phyloP scores from a whole-genome alignment of 192 early-diverging fungal genomes.

The Coemansia sp. region DNA sequence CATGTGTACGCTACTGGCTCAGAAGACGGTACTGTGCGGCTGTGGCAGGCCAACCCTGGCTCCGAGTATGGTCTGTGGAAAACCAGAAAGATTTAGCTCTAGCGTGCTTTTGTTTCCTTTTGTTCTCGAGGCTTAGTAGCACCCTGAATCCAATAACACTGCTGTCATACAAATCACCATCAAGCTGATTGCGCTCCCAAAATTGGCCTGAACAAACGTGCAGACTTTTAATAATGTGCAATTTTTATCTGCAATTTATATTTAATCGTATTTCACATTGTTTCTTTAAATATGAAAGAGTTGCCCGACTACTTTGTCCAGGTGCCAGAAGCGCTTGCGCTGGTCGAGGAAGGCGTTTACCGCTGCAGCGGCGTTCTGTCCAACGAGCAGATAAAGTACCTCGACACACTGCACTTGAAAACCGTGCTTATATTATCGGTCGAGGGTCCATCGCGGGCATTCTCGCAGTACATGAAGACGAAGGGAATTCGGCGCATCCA shows the following conservation, averaged over 20 bases:
- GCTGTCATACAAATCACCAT: no score
- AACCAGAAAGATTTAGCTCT: conserved; percentile 21
- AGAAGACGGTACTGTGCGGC: conserved; percentile 87
- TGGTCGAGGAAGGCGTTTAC: conserved; percentile 86
- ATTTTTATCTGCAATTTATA: no score
- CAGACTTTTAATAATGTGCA: no score
- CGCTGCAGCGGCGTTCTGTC: conserved; percentile 75
- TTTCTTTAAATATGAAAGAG: conserved; percentile 38
- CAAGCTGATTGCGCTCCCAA: no score
- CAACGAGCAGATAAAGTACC: conserved; percentile 72
- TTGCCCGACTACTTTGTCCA: conserved; percentile 50
- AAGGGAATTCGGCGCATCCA: conserved; percentile 66
- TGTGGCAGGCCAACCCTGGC: conserved; percentile 86
- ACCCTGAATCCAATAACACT: no score
- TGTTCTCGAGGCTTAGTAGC: no score
- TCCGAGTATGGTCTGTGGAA: conserved; percentile 85
- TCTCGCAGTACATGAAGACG: conserved; percentile 75
- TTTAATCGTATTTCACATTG: neutral
- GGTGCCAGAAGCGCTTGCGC: conserved; percentile 81
- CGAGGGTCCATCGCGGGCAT: conserved; percentile 74
- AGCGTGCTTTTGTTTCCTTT: no score
- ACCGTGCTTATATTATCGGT: conserved; percentile 81
- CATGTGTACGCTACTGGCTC: conserved; percentile 88
- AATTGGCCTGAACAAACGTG: no score
- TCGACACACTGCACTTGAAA: conserved; percentile 73